Percentiles rank a stretch among this genome's conserved stretches.
Conservation (phyloP, 495 filamentous ascomycete genomes). For the Cenococcum geophilum region DNA sequence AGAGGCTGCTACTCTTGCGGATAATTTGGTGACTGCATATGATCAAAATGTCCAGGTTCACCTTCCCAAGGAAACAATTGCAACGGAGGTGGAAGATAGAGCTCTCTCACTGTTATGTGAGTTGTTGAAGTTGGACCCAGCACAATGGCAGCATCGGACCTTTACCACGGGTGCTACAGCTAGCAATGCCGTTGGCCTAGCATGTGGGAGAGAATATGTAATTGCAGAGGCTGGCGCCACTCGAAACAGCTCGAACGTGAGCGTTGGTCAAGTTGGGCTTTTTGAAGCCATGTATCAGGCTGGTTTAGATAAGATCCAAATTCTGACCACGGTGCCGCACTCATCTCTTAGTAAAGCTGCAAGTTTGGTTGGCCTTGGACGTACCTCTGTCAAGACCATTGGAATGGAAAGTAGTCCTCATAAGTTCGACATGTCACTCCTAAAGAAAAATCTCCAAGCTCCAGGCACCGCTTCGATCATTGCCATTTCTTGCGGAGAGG, state of each 20-base stretch:
- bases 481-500: constrained; percentile 74
- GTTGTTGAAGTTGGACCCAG: constrained; percentile 54
- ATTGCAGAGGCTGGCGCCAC: constrained; percentile 42
- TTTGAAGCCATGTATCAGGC: constrained; percentile 57
- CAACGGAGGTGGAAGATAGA: constrained; percentile 66
- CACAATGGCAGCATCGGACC: constrained; percentile 53
- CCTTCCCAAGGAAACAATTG: constrained; percentile 64
- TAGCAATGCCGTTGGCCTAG: constrained; percentile 75
- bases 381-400: constrained; percentile 58
- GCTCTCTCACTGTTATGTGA: constrained; percentile 64
- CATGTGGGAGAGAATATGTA: constrained; percentile 66
- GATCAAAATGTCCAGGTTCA: constrained; percentile 89
- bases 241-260: constrained; percentile 32
- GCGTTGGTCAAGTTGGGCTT: constrained; percentile 65
- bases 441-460: constrained; percentile 51
- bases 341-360: constrained; percentile 80
- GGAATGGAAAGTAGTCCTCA: constrained; percentile 51
- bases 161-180: constrained; percentile 90
- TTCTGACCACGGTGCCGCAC: constrained; percentile 76
- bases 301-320: constrained; percentile 60
- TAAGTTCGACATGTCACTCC: constrained; percentile 56
- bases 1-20: constrained; percentile 76
- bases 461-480: constrained; percentile 61
- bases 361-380: constrained; percentile 70
- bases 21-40: constrained; percentile 67